Conservation (phyloP, 2,329 filamentous ascomycete species). For the Colletotrichum siamense region DNA sequence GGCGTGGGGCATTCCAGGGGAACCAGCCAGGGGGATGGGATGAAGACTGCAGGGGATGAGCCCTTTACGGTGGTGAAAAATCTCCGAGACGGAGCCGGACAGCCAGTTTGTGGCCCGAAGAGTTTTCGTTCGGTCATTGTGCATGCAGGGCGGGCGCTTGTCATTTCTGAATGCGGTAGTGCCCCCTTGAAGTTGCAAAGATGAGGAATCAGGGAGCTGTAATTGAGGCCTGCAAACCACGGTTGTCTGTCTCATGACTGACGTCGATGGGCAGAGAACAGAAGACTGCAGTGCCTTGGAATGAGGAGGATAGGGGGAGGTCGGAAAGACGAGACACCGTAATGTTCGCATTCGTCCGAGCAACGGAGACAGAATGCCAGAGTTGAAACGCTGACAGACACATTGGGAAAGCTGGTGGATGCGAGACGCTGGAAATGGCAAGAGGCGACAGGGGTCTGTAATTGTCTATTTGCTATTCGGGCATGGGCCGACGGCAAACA, state of each 20-base stretch:
- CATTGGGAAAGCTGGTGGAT: slow-evolving; percentile 10
- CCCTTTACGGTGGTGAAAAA: slow-evolving; percentile 14
- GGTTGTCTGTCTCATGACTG: not conserved
- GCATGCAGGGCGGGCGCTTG: not conserved
- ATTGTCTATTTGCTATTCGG: slow-evolving; percentile 17
- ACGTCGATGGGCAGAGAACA: not conserved
- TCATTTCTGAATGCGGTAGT: not conserved
- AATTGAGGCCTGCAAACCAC: not conserved
- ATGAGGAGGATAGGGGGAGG: not conserved
- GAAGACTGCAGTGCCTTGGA: not conserved
- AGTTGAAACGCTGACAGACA: slow-evolving; percentile 11
- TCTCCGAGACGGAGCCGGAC: slow-evolving; percentile 18
- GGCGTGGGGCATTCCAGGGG: slow-evolving; percentile 3
- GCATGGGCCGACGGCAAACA: slow-evolving; percentile 2
- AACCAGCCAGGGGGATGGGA: not conserved
- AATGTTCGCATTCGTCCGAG: slow-evolving; percentile 2
- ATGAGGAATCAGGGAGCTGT: not conserved
- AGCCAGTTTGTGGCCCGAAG: slow-evolving; percentile 6
- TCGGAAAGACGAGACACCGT: not conserved
- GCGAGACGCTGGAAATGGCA: slow-evolving; percentile 1
- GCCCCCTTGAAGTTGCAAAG: not conserved
- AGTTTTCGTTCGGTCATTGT: slow-evolving; percentile 11
- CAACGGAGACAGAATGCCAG: not conserved
- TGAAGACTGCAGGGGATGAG: slow-evolving; percentile 13
- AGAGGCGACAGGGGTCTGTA: slow-evolving; percentile 6